Evolutionary conservation across 2,329 filamentous ascomycete genomes (phyloP).

Genomic region (Aphanoascus verrucosus): DNA sequence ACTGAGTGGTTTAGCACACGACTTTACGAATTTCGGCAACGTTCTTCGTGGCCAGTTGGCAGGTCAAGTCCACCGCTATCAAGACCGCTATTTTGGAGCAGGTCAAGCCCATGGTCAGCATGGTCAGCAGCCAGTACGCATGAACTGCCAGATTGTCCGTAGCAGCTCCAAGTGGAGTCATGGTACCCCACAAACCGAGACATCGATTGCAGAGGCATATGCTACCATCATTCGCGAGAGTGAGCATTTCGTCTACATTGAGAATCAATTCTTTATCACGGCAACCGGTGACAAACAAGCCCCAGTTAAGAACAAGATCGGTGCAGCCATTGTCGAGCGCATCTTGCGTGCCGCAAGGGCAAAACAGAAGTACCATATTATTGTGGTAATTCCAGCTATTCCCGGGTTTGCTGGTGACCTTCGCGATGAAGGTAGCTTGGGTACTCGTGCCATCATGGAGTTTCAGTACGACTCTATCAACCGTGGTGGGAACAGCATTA

Average conservation of each 20-base stretch:
- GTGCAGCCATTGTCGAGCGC: constrained; percentile 80
- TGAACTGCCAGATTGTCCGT: constrained; percentile 66
- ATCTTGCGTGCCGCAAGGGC: constrained; percentile 72
- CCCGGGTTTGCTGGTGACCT: constrained; percentile 92
- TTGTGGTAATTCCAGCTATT: constrained; percentile 80
- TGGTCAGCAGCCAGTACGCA: constrained; percentile 24
- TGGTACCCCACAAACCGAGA: constrained; percentile 47
- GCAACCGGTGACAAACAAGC: constrained; percentile 79
- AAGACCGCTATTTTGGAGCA: constrained; percentile 26
- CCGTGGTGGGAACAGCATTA: constrained; percentile 84
- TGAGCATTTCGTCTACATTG: constrained; percentile 90
- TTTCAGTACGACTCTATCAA: constrained; percentile 97
- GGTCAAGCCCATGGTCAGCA: constrained; percentile 17
- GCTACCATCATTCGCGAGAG: constrained; percentile 65
- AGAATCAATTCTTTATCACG: constrained; percentile 98
- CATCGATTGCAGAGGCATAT: constrained; percentile 82
- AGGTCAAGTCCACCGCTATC: constrained; percentile 37
- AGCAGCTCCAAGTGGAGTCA: constrained; percentile 63
- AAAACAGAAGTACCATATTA: constrained; percentile 77
- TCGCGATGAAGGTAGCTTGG: constrained; percentile 67
- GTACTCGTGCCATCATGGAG: constrained; percentile 93
- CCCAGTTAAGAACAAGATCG: constrained; percentile 70
- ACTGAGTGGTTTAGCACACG: constrained; percentile 27
- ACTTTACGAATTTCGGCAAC: constrained; percentile 31
- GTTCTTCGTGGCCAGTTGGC: constrained; percentile 32